Evolutionary conservation across 306 rosid species (phyloP), one percentile per base, ranked within the genome.

Genomic region (Pterocarpus macrocarpus): DNA sequence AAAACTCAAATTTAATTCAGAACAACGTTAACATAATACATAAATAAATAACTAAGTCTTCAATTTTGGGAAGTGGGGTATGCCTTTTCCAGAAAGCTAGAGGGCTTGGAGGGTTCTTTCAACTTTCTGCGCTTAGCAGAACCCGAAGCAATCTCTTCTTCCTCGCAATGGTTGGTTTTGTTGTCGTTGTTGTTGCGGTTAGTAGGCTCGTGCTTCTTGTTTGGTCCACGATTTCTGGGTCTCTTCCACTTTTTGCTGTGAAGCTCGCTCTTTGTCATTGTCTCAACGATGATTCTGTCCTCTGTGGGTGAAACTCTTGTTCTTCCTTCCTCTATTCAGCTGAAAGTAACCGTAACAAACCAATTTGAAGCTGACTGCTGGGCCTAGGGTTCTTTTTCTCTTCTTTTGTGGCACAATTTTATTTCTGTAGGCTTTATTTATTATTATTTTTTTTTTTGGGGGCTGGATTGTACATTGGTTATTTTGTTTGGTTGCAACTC

Each of bases 11-110:
- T 17, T 32, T 33, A 38, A 12, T 12, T 2, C 6, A 22, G 57
- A 43, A 28, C 7, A 44, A 38, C 1, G 22, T 32, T 8, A n/a
- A 65, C 61, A 36, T 8, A 28, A 4, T 2, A 10, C 45, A 8
- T 7, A 7, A 1, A 68, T n/a, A 8, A 64, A 22, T 8, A 36
- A 49, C 41, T 14, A 67, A 17, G 9, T 14, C 12, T 15, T 49
- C 45, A 22, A 44, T 45, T 69, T 53, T 69, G 41, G 0, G 66
- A n/a, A 59, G 41, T 34, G 30, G 32, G 41, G 5, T 6, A 2
- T 17, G 83, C 98, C 89, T 94, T 94, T 3, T 88, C 95, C 5
- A 94, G 92, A 76, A 94, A 94, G 63, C 67, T 77, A 4, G 95
- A 86, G 76, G 92, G 63, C 3, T 81, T 86, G 28, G 91, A 79